Evolutionary conservation across 768 basidiomycete species (phyloP), one percentile per base, ranked within the genome.

Genomic region (Lactarius quietus): DNA sequence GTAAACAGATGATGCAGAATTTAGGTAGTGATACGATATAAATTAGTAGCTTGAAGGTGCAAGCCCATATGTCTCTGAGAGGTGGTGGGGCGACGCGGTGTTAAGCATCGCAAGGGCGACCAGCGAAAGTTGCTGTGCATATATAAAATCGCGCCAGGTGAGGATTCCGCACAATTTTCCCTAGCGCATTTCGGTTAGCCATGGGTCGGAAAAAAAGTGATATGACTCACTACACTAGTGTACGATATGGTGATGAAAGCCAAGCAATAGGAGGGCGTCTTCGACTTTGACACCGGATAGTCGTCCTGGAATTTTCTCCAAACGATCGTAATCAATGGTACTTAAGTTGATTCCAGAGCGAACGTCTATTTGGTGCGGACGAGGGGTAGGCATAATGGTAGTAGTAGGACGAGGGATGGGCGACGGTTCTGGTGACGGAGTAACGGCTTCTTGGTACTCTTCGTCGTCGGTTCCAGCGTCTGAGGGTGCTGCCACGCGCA

Each of bases 401-500:
- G 61, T 61, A 18, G 66, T 35, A 28, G 58, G 66, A 41, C 63
- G 60, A 7, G 78, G 76, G 3, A 77, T 74, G 10, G 79, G 78
- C 31, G 80, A 79, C 36, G 80, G 77, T 45, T 82, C 83, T 20
- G 88, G 86, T 3, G 85, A 84, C 17, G 89, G 89, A 0, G 89
- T 90, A 29, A 90, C 85, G 14, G 86, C 87, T 72, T 91, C 89
- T 64, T 87, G 85, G 68, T 81, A 84, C 61, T 90, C 88, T 58
- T 91, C 89, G 57, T 89, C 72, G 55, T 76, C 76, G 41, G 63
- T 61, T 6, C 69, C 64, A 57, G 68, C 63, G 20, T 66, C 65
- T 15, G 69, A 68, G 28, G 63, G 69, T 14, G 59, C 68, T 14
- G 59, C 68, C 12, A 31, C 43, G 9, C 62, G 68, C 36, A 36